Conservation (phyloP, 129 eudicot species). For the Pittosporum tobira region DNA sequence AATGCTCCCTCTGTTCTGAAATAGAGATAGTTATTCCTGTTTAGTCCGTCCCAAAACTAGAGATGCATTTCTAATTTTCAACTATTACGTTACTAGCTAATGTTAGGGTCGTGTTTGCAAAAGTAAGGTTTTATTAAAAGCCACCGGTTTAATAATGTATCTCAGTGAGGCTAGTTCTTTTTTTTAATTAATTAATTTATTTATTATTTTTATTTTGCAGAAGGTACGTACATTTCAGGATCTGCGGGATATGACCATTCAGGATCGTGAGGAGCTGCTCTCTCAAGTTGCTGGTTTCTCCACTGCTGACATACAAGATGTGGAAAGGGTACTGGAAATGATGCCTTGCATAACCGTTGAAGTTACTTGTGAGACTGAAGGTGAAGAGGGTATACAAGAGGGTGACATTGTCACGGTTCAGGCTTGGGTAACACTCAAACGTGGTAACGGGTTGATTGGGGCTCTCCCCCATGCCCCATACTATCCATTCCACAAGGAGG, state of each 20-base stretch:
- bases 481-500: constrained; percentile 78
- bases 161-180: too few relatives aligned
- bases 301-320: constrained; percentile 52
- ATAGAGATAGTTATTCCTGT: too few relatives aligned
- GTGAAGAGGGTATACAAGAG: constrained; percentile 96
- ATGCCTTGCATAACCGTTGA: constrained; percentile 71
- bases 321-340: constrained; percentile 75
- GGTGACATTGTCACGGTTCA: constrained; percentile 83
- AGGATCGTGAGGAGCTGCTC: constrained; percentile 69
- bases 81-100: too few relatives aligned
- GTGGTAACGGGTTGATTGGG: constrained; percentile 42
- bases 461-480: constrained; percentile 84
- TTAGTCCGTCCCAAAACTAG: too few relatives aligned
- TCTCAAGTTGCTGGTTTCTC: constrained; percentile 60
- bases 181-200: too few relatives aligned
- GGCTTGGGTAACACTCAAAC: constrained; percentile 80
- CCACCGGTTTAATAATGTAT: too few relatives aligned
- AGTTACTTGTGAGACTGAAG: constrained; percentile 78
- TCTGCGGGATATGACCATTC: constrained; percentile 54
- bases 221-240: constrained; percentile 77
- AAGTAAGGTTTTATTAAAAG: too few relatives aligned
- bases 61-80: too few relatives aligned
- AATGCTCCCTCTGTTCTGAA: too few relatives aligned
- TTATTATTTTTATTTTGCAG: constrained; percentile 34
- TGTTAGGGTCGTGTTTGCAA: too few relatives aligned